phyloP scores from a whole-genome alignment of 495 filamentous ascomycete genomes.

The Xeromyces bisporus region DNA sequence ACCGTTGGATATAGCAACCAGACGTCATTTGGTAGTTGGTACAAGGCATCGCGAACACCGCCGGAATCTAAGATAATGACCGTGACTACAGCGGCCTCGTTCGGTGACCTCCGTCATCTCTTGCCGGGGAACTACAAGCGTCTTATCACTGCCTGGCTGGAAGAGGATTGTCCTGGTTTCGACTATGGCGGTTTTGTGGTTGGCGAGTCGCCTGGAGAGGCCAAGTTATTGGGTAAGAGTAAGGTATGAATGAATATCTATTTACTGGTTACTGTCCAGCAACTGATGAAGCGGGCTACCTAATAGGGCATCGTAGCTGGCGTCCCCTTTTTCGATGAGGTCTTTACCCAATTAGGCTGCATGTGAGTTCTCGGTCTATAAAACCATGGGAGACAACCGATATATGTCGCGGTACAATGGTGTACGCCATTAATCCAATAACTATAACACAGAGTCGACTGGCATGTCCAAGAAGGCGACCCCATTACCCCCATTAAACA shows the following conservation, averaged over 20 bases:
- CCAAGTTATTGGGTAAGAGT: conserved; percentile 78
- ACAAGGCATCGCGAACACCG: no score
- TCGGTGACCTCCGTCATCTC: conserved; percentile 64
- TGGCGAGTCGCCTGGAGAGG: conserved; percentile 58
- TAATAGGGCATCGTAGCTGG: conserved; percentile 70
- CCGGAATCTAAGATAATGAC: no score
- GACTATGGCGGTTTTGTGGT: conserved; percentile 98
- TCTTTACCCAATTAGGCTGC: conserved; percentile 81
- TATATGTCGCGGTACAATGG: no score
- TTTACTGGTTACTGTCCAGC: conserved; percentile 1
- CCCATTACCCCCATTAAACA: conserved; percentile 39
- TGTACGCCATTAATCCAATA: no score
- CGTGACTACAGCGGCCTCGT: conserved; percentile 36
- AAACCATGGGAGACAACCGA: no score
- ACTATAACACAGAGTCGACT: conserved; percentile 44
- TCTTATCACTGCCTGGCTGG: conserved; percentile 67
- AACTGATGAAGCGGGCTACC: neutral
- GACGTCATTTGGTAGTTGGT: no score
- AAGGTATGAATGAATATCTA: conserved; percentile 19
- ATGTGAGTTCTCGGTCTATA: conserved; percentile 33
- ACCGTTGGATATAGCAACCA: no score
- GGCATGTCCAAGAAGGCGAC: conserved; percentile 67
- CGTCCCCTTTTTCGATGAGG: conserved; percentile 87
- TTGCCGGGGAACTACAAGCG: conserved; percentile 73
- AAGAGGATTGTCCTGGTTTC: conserved; percentile 88